Conservation (phyloP, 768 basidiomycete genomes). For the Rhodosporidiobolus odoratus region DNA sequence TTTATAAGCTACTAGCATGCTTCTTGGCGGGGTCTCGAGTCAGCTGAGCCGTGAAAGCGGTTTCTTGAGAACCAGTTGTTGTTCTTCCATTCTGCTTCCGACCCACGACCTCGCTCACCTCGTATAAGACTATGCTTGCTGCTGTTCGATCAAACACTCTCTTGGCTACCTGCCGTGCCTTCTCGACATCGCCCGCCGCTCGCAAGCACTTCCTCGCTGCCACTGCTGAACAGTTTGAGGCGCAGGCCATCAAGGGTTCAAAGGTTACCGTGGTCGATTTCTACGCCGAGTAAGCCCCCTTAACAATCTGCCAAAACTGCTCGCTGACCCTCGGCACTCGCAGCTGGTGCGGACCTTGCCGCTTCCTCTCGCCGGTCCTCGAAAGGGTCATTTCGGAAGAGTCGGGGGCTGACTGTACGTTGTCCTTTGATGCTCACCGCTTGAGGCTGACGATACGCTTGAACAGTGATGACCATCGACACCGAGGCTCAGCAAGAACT, state of each 20-base stretch:
- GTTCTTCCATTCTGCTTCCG: too few species aligned
- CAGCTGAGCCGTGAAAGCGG: not conserved
- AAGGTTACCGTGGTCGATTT: constrained; percentile 28
- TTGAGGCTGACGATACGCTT: too few species aligned
- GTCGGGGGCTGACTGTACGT: constrained; percentile 13
- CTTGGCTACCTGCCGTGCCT: not conserved
- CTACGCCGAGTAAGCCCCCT: constrained; percentile 28
- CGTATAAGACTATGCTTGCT: not conserved
- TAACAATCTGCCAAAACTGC: not conserved
- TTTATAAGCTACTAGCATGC: not conserved
- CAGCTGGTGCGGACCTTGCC: constrained; percentile 32
- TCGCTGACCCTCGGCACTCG: not conserved
- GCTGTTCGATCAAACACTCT: not conserved
- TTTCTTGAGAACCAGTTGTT: not conserved
- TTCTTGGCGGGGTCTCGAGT: too few species aligned
- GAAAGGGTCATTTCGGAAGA: constrained; percentile 22
- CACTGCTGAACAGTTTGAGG: constrained; percentile 4
- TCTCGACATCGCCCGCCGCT: not conserved
- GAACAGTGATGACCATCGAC: constrained; percentile 31
- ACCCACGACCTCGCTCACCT: not conserved
- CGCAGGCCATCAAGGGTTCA: constrained; percentile 17
- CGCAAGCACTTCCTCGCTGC: constrained; percentile 21
- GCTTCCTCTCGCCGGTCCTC: constrained; percentile 21
- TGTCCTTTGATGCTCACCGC: too few species aligned
- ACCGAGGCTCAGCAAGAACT: constrained; percentile 28